Percentiles rank a stretch among this genome's conserved stretches.
These are phyloP conservation scores for Lagenidium sp. DNA, from an alignment of 352 stramenopile genomes.

Conservation along the genomic window DNA sequence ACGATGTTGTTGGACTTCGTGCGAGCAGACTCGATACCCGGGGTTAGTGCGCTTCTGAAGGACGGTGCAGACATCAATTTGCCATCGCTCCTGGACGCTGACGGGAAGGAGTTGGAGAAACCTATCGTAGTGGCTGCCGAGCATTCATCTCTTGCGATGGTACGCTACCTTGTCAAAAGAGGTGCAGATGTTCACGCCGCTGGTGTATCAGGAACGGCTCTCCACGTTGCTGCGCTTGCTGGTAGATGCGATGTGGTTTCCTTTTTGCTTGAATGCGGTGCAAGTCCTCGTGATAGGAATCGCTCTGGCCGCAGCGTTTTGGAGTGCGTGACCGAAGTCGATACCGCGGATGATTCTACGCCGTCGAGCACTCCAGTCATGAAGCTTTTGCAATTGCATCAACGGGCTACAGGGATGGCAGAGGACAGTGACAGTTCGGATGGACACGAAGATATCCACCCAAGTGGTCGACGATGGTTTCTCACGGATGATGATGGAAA, in stretches of 20 bases:
- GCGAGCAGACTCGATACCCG: slow-evolving; percentile 53
- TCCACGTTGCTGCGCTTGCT: slow-evolving; percentile 49
- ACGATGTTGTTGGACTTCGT: slow-evolving; percentile 68
- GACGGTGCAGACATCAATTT: slow-evolving; percentile 73
- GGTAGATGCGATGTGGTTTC: slow-evolving; percentile 69
- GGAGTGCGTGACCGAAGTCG: slow-evolving; percentile 22
- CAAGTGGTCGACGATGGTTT: neutral
- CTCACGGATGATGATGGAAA: slow-evolving; percentile 1
- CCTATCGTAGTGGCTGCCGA: slow-evolving; percentile 56
- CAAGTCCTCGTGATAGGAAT: slow-evolving; percentile 41
- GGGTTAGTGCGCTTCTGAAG: slow-evolving; percentile 62
- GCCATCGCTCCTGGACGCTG: slow-evolving; percentile 26
- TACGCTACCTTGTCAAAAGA: slow-evolving; percentile 69
- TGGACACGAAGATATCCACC: slow-evolving; percentile 9
- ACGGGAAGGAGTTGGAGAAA: slow-evolving; percentile 52
- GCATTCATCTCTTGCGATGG: slow-evolving; percentile 54
- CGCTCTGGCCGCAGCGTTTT: slow-evolving; percentile 41
- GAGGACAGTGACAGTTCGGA: slow-evolving; percentile 51
- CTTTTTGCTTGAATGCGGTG: slow-evolving; percentile 70
- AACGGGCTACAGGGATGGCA: slow-evolving; percentile 13
- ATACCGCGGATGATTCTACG: neutral
- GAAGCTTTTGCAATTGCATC: slow-evolving; percentile 49
- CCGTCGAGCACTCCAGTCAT: slow-evolving; percentile 29
- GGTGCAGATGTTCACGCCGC: slow-evolving; percentile 59
- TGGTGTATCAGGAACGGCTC: slow-evolving; percentile 37